Evolutionary conservation across 2,329 filamentous ascomycete species (phyloP).

Genomic region (Colletotrichum spaethianum): DNA sequence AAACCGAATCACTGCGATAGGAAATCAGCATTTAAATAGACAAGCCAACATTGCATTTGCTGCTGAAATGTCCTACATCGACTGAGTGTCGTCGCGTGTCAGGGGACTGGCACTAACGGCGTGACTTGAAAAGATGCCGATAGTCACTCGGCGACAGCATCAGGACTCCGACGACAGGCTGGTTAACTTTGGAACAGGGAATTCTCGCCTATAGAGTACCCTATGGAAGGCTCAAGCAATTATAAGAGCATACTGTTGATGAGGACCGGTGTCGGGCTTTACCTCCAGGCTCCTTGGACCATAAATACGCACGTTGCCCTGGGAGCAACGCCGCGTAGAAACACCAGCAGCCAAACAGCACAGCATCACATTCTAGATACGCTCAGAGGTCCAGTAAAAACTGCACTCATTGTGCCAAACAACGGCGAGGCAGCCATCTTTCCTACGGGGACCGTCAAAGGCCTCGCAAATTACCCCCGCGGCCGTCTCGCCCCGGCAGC

Average conservation of each 20-base stretch:
- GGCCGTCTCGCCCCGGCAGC: no score
- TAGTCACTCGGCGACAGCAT: not conserved
- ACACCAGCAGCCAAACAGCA: not conserved
- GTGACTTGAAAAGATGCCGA: not conserved
- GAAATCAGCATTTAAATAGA: no score
- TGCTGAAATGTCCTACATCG: not conserved
- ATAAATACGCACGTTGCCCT: not conserved
- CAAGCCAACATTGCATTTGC: not conserved
- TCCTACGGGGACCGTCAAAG: not conserved
- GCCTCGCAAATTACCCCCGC: conserved; percentile 5
- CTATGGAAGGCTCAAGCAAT: no score
- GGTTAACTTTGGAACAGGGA: no score
- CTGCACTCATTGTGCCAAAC: not conserved
- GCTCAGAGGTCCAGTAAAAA: not conserved
- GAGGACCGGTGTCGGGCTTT: not conserved
- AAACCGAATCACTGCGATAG: no score
- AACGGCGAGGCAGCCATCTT: conserved; percentile 2
- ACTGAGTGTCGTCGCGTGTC: not conserved
- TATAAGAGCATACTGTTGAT: not conserved
- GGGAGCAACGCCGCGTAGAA: no score
- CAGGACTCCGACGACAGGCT: not conserved
- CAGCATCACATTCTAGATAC: not conserved
- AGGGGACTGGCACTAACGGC: not conserved
- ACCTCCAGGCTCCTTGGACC: not conserved
- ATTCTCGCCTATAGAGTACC: no score